Base-by-base conservation (phyloP, 306 rosid species). In the Quercus bicolor region DNA sequence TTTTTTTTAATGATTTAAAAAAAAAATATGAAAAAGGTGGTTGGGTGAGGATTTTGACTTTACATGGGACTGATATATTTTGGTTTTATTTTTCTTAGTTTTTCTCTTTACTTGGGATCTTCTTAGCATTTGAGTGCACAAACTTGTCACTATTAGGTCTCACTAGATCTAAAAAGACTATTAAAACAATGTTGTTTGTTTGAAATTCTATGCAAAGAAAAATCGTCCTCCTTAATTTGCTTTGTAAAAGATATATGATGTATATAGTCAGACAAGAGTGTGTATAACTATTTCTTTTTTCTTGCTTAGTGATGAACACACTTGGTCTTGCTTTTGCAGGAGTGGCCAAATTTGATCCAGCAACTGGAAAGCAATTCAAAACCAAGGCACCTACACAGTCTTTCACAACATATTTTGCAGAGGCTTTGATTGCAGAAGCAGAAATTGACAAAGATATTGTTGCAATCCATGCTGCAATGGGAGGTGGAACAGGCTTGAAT, bases 401-500 rank as follows among this genome's bases (percentile, higher is more conserved):
- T 21, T 96, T 90, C 87, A 93, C 99, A 4, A 96, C 97, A 66
- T 91, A 90, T 83, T 96, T 93, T 34, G 98, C 99, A 2, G 98
- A 96, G 91, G 98, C 99, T 81, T 87, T 96, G 88, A 83, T 93
- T 64, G 97, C 99, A 34, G 98, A 96, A 89, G 99, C 99, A 12
- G 95, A 93, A 82, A 88, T 72, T 1, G 98, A 96, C 87, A 90
- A 91, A 85, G 84, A 88, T 80, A 79, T 96, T 48, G 86, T 96
- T 21, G 99, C 87, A 48, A 96, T 96, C 88, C 99, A 96, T 77
- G 99, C 99, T 73, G 99, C 99, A 15, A 96, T 96, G 99, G 98
- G 99, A 80, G 98, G 98, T 57, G 99, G 99, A 80, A 96, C 99
- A n/a, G 98, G 98, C 80, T 55, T 96, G 92, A 96, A 96, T 86